Base-by-base conservation (phyloP, 2,329 filamentous ascomycete genomes). In the Colletotrichum sojae region DNA sequence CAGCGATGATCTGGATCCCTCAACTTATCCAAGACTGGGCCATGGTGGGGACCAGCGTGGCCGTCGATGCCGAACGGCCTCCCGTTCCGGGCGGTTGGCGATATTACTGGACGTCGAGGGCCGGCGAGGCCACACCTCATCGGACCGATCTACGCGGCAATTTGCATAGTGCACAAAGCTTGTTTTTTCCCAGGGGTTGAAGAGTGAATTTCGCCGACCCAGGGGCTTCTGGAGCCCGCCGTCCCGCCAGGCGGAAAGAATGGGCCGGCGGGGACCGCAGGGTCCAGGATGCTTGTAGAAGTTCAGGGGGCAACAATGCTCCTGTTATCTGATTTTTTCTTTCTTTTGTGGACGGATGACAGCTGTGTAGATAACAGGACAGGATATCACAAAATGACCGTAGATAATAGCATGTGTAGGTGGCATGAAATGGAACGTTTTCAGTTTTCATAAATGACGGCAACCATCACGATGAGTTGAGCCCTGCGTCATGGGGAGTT, bases 91-190 rank as follows among this genome's bases (percentile, higher is more conserved):
- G 59, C 59, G 49, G 59, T 62, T 25, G 12, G 5, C 16, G 45
- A 54, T 6, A 25, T 31, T 18, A 62, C 54, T 62, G 59, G 59
- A 10, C 25, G 12, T 36, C 15, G 25, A 16, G 16, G 22, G 13
- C 16, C 25, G 18, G 6, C 16, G 18, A 57, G 46, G 3, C 3
- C 15, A 53, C 40, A 27, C 27, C 15, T 62, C 36, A 55, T 62
- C 59, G 49, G 49, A 36, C 59, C 49, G 59, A 62, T 46, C 49
- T 25, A 62, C 39, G 22, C 31, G 49, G 49, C 22, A 62, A n/a
- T 52, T 43, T 36, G 6, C 48, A 20, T n/a, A 20, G 13, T n/a
- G 27, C 18, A 18, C 36, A 36, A 36, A 36, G 31, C 31, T 36
- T 36, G 31, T 46, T 48, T 39, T 62, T 62, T 31, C 54, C 49